phyloP scores from a whole-genome alignment of 208 protist genomes.

The Eutreptiella sp. region DNA sequence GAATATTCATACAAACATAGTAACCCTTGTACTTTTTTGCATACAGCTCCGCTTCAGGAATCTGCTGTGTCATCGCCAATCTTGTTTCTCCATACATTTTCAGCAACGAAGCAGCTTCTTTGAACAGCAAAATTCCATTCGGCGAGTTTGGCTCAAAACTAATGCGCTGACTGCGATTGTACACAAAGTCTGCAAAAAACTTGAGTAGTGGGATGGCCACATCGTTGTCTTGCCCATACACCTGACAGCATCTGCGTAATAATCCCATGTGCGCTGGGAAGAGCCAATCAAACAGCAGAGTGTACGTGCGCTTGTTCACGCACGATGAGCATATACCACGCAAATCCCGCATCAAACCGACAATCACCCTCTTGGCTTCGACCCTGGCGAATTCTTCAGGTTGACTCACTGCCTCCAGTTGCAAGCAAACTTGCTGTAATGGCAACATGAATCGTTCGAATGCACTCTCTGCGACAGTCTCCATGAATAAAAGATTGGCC shows the following conservation, averaged over 20 bases:
- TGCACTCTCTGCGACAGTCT: conserved; percentile 25
- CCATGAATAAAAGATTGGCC: conserved; percentile 38
- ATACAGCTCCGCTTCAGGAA: conserved; percentile 33
- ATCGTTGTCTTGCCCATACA: conserved; percentile 17
- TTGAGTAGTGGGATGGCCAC: conserved; percentile 27
- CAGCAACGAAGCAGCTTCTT: conserved; percentile 40
- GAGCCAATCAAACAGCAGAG: conserved; percentile 53
- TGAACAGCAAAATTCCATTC: conserved; percentile 62
- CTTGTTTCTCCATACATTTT: conserved; percentile 20
- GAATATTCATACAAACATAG: conserved; percentile 38
- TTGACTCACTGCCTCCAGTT: conserved; percentile 10
- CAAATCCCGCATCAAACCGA: conserved; percentile 46
- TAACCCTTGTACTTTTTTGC: conserved; percentile 49
- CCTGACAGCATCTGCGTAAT: conserved; percentile 23
- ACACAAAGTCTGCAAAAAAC: conserved; percentile 43
- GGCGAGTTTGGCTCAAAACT: conserved; percentile 44
- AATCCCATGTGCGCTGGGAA: conserved; percentile 24
- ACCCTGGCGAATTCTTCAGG: not conserved
- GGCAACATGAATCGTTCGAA: conserved; percentile 40
- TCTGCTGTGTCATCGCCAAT: conserved; percentile 6
- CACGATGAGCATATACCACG: conserved; percentile 41
- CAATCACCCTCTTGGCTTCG: conserved; percentile 25
- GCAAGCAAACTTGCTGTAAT: not conserved
- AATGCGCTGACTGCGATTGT: conserved; percentile 44
- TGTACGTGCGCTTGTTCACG: conserved; percentile 38